A percentile compares a stretch with the other conserved stretches of the same genome.
phyloP scores from a whole-genome alignment of 108 stramenopile species.

The Tribonema minus region DNA sequence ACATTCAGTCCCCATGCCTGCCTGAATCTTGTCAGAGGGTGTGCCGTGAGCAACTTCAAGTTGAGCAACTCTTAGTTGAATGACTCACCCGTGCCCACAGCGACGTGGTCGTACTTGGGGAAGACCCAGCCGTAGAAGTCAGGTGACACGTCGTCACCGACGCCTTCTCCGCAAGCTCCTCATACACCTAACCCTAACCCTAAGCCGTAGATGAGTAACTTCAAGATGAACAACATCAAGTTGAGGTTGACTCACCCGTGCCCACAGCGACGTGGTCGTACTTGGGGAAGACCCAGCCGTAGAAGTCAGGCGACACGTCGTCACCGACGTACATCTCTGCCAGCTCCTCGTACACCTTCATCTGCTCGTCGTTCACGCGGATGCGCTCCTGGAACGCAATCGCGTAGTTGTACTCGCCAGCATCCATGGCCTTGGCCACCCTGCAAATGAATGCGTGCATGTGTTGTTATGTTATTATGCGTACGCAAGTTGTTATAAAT shows the following conservation, averaged over 20 bases:
- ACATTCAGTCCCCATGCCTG: too few relatives aligned
- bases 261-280: constrained; percentile 98
- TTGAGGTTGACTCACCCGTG: too few relatives aligned
- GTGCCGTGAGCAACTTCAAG: too few relatives aligned
- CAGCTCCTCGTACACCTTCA: constrained; percentile 85
- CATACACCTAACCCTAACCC: too few relatives aligned
- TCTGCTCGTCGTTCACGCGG: constrained; percentile 94
- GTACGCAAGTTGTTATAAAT: too few relatives aligned
- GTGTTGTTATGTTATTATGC: too few relatives aligned
- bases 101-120: constrained; percentile 98
- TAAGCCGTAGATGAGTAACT: too few relatives aligned
- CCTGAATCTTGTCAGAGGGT: too few relatives aligned
- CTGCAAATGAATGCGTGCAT: too few relatives aligned
- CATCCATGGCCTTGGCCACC: constrained; percentile 97
- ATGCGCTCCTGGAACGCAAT: constrained; percentile 99
- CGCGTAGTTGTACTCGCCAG: constrained; percentile 95
- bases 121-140: constrained; percentile 99
- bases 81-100: constrained; percentile 95
- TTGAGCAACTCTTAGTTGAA: too few relatives aligned
- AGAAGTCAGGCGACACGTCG: constrained; percentile 95
- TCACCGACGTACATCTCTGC: constrained; percentile 82
- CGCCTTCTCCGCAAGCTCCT: too few relatives aligned
- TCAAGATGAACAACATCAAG: too few relatives aligned
- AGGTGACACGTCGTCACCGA: constrained; percentile 95
- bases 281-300: constrained; percentile 99